Conservation (phyloP, 2,329 filamentous ascomycete species). For the Fusarium pseudoanthophilum region DNA sequence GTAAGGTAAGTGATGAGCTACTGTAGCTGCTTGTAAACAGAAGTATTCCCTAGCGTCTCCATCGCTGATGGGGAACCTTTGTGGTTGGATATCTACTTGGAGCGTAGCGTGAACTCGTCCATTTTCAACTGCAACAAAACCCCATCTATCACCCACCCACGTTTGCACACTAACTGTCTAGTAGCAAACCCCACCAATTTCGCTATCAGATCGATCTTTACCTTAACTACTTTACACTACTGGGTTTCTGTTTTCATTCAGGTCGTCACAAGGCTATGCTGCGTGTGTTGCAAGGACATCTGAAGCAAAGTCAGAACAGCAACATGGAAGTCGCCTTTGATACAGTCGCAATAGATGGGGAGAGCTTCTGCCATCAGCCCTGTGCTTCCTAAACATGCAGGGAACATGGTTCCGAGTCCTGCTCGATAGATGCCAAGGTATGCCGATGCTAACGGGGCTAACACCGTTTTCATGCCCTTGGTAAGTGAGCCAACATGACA, state of each 20-base stretch:
- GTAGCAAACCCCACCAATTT: conserved; percentile 21
- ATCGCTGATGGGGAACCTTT: conserved; percentile 18
- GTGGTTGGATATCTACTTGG: conserved; percentile 18
- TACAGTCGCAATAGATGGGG: not conserved
- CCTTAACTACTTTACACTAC: not conserved
- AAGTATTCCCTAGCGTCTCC: conserved; percentile 6
- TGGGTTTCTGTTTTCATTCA: not conserved
- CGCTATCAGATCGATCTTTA: conserved; percentile 18
- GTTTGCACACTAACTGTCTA: not conserved
- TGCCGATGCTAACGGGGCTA: conserved; percentile 16
- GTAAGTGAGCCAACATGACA: conserved; percentile 18
- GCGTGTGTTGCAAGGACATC: not conserved
- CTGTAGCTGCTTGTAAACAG: not conserved
- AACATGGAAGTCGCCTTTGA: not conserved
- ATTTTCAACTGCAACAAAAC: conserved; percentile 16
- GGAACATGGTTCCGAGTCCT: conserved; percentile 25
- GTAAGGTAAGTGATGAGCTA: not conserved
- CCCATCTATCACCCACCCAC: conserved; percentile 6
- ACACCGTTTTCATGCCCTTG: conserved; percentile 14
- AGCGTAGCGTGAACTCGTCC: conserved; percentile 22
- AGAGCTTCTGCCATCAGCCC: not conserved
- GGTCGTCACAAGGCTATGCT: not conserved
- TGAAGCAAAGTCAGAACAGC: not conserved
- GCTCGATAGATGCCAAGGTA: conserved; percentile 24
- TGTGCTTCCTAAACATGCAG: conserved; percentile 1